Conservation (phyloP, 148 eudicot genomes). For the Dysphania ambrosioides region DNA sequence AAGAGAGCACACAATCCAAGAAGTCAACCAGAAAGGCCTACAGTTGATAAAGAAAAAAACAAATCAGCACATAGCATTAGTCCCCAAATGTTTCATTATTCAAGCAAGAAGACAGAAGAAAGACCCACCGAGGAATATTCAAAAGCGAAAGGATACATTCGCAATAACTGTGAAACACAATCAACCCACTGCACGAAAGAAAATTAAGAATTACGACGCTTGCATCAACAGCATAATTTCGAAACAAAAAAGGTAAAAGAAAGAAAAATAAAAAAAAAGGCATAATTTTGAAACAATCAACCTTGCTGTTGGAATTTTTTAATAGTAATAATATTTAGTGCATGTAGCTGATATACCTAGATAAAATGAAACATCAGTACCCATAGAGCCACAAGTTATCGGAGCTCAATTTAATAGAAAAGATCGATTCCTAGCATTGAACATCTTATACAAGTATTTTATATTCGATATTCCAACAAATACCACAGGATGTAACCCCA, state of each 20-base stretch:
- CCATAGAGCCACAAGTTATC: background rate
- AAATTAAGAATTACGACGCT: conserved; percentile 5
- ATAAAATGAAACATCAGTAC: background rate
- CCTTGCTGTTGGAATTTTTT: background rate
- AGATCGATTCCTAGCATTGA: background rate
- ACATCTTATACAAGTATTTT: background rate
- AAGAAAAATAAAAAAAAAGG: background rate
- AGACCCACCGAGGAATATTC: conserved; percentile 83
- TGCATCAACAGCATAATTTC: background rate
- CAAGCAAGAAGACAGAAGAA: conserved; percentile 10
- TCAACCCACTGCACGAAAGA: conserved; percentile 81
- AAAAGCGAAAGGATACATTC: conserved; percentile 95
- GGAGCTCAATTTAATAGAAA: too few species aligned
- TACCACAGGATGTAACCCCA: background rate
- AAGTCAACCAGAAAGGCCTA: conserved; percentile 90
- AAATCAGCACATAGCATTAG: background rate
- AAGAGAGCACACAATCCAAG: conserved; percentile 77
- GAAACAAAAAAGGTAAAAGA: background rate
- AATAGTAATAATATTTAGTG: background rate
- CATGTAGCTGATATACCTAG: background rate
- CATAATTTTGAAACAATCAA: background rate
- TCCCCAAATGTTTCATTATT: background rate
- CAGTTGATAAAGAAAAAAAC: conserved; percentile 3
- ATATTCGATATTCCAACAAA: background rate
- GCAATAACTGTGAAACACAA: conserved; percentile 84